phyloP scores from a whole-genome alignment of 2,329 filamentous ascomycete genomes.

The Penicillium sp. region DNA sequence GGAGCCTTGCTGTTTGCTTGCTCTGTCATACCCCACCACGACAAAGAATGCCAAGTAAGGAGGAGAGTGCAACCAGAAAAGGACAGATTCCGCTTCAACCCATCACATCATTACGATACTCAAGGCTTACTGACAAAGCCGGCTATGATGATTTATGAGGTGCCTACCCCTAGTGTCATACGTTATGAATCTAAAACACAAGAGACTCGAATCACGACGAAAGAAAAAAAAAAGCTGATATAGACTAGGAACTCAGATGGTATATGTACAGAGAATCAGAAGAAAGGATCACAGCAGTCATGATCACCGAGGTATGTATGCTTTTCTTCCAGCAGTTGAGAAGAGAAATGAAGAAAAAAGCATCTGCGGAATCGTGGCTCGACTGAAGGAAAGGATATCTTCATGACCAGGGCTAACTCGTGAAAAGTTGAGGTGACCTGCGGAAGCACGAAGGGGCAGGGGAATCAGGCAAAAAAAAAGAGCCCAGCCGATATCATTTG shows the following conservation, averaged over 20 bases:
- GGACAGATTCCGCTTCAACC: no score
- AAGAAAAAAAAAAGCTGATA: slow-evolving; percentile 21
- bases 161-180: no score
- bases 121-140: not conserved
- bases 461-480: no score
- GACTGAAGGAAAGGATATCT: not conserved
- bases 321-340: not conserved
- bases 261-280: slow-evolving; percentile 35
- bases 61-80: no score
- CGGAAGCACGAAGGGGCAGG: no score
- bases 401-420: no score
- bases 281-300: not conserved
- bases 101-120: no score
- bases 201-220: not conserved
- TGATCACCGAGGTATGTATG: slow-evolving; percentile 18
- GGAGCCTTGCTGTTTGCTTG: no score
- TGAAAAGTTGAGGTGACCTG: no score
- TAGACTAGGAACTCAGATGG: slow-evolving; percentile 25
- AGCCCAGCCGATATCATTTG: slow-evolving; percentile 16
- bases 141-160: no score
- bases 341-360: not conserved
- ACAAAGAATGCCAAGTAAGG: no score
- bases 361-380: not conserved
- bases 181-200: not conserved
- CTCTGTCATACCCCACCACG: no score